Percentiles rank a stretch among this genome's conserved stretches.
phyloP scores from a whole-genome alignment of 2,329 filamentous ascomycete genomes.

The Fusarium paranaense region DNA sequence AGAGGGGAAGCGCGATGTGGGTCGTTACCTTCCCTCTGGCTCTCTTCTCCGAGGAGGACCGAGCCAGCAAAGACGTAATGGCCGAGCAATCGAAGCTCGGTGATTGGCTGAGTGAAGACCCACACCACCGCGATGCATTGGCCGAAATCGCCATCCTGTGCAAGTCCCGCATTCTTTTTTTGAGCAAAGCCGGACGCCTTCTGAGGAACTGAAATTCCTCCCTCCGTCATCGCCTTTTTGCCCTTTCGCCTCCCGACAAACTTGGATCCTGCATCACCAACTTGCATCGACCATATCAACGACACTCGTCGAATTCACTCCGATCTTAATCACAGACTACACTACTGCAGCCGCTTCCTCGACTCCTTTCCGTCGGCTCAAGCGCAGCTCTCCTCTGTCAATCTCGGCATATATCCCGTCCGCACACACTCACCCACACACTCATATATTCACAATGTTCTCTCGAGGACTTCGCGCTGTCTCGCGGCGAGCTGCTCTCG shows the following conservation, averaged over 20 bases:
- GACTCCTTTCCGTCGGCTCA: slow-evolving; percentile 9
- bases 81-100: slow-evolving; percentile 45
- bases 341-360: neutral
- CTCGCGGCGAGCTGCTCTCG: slow-evolving; percentile 58
- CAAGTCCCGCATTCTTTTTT: slow-evolving; percentile 48
- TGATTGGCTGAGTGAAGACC: slow-evolving; percentile 30
- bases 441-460: slow-evolving; percentile 54
- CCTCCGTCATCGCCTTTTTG: slow-evolving; percentile 40
- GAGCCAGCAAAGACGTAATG: slow-evolving; percentile 47
- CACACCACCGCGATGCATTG: slow-evolving; percentile 38
- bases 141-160: slow-evolving; percentile 47
- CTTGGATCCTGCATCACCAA: slow-evolving; percentile 25
- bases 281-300: slow-evolving; percentile 14
- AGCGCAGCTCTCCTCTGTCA: slow-evolving; percentile 8
- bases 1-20: slow-evolving; percentile 10
- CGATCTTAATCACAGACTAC: slow-evolving; percentile 14
- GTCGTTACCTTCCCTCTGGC: slow-evolving; percentile 18
- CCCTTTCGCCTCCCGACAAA: slow-evolving; percentile 36
- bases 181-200: slow-evolving; percentile 37
- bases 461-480: slow-evolving; percentile 59
- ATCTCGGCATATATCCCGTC: slow-evolving; percentile 4
- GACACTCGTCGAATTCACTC: neutral
- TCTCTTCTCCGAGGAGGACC: slow-evolving; percentile 46
- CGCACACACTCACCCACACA: neutral
- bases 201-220: slow-evolving; percentile 23